These are phyloP conservation scores for Ophiosphaerella narmari DNA, from an alignment of 2,329 filamentous ascomycete genomes.

Conservation along the genomic window DNA sequence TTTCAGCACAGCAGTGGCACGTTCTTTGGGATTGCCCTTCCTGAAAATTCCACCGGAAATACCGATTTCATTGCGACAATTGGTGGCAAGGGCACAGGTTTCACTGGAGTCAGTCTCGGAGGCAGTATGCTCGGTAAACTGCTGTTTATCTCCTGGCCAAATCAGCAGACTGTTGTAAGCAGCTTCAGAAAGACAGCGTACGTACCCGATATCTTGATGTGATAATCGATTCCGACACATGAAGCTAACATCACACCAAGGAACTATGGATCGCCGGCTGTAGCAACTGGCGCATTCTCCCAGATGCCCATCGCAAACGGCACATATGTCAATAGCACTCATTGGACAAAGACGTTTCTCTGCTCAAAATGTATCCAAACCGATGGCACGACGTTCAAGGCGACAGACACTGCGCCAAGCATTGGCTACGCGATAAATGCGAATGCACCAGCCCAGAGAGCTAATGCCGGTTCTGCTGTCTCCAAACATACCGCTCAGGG, in stretches of 20 bases:
- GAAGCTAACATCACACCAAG: slow-evolving; percentile 15
- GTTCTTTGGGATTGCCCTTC: slow-evolving; percentile 57
- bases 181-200: slow-evolving; percentile 51
- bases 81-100: slow-evolving; percentile 54
- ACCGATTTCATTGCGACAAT: slow-evolving; percentile 61
- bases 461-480: slow-evolving; percentile 17
- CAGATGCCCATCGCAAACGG: slow-evolving; percentile 56
- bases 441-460: slow-evolving; percentile 22
- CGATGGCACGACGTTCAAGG: slow-evolving; percentile 35
- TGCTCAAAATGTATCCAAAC: slow-evolving; percentile 47
- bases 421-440: slow-evolving; percentile 33
- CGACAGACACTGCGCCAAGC: slow-evolving; percentile 19
- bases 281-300: slow-evolving; percentile 51
- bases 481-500: slow-evolving; percentile 29
- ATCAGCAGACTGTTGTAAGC: slow-evolving; percentile 51
- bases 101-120: slow-evolving; percentile 55
- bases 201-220: slow-evolving; percentile 2
- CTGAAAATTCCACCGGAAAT: slow-evolving; percentile 44
- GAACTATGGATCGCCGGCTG: slow-evolving; percentile 54
- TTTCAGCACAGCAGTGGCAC: slow-evolving; percentile 42
- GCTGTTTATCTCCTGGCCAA: slow-evolving; percentile 57
- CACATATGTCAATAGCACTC: slow-evolving; percentile 58
- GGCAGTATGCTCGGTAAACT: slow-evolving; percentile 55
- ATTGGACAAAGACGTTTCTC: slow-evolving; percentile 60
- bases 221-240: neutral